phyloP scores from a whole-genome alignment of 1,284 basidiomycete genomes.

The Ustilago tritici region DNA sequence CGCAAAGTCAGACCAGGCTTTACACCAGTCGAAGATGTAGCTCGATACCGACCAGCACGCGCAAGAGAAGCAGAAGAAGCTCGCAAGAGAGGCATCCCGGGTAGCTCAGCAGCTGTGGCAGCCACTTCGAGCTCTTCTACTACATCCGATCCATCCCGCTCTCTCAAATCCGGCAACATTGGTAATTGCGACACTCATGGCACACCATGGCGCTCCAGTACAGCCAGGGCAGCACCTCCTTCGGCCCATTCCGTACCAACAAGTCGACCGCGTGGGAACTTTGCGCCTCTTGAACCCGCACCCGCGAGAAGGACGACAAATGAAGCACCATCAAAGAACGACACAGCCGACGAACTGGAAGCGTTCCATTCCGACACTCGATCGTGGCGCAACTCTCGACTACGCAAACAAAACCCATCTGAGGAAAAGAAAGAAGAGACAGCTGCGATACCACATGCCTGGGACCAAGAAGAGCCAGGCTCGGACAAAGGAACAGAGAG shows the following conservation, averaged over 20 bases:
- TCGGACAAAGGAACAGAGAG: neutral
- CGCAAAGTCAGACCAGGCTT: conserved; percentile 91
- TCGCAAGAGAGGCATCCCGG: conserved; percentile 23
- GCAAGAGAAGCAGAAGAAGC: conserved; percentile 41
- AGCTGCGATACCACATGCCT: conserved; percentile 11
- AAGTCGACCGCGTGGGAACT: conserved; percentile 9
- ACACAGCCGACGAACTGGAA: neutral
- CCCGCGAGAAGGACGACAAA: neutral
- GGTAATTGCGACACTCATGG: neutral
- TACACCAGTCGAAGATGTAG: conserved; percentile 92
- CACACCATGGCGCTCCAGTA: conserved; percentile 10
- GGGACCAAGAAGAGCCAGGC: conserved; percentile 10
- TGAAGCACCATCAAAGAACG: neutral
- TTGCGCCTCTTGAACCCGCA: conserved; percentile 13
- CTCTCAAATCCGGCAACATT: neutral
- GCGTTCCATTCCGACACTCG: neutral
- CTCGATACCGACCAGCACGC: conserved; percentile 76
- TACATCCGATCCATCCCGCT: neutral
- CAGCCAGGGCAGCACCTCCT: neutral
- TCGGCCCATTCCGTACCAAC: neutral
- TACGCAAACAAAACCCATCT: conserved; percentile 20
- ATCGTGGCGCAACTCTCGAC: conserved; percentile 34
- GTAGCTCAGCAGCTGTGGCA: conserved; percentile 5
- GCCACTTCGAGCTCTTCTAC: neutral
- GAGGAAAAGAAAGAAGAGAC: neutral